Percentiles rank a stretch among this genome's conserved stretches.
These are phyloP conservation scores for Botrytis pseudocinerea DNA, from an alignment of 2,329 filamentous ascomycete species.

Conservation along the genomic window DNA sequence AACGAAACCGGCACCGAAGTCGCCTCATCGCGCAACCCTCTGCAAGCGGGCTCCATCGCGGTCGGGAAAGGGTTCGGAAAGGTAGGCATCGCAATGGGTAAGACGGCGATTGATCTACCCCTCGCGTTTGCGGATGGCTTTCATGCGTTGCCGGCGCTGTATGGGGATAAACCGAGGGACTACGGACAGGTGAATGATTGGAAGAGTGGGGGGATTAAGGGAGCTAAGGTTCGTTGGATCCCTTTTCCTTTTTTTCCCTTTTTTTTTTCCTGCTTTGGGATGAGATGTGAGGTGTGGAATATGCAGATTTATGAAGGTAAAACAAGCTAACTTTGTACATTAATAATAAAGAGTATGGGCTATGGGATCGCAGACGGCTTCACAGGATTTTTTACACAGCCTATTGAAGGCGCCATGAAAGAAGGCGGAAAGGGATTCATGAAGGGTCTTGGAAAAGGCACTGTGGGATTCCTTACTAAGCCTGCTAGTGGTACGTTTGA, in stretches of 20 bases:
- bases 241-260: not conserved
- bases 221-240: not conserved
- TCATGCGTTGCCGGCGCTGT: not conserved
- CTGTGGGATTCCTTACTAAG: not conserved
- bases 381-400: slow-evolving; percentile 2
- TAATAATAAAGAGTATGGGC: not conserved
- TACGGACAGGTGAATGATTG: not conserved
- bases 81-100: not conserved
- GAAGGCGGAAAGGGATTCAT: slow-evolving; percentile 9
- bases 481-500: not conserved
- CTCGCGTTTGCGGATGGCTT: slow-evolving; percentile 1
- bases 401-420: not conserved
- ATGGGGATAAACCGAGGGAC: slow-evolving; percentile 11
- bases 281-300: no score
- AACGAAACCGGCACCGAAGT: not conserved
- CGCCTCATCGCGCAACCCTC: not conserved
- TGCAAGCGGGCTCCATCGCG: slow-evolving; percentile 10
- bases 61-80: slow-evolving; percentile 21
- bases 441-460: not conserved
- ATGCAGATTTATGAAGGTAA: not conserved
- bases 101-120: slow-evolving; percentile 11
- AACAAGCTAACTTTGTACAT: not conserved
- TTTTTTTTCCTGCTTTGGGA: no score
- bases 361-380: slow-evolving; percentile 1
- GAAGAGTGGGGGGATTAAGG: slow-evolving; percentile 4